A percentile compares a stretch with the other conserved stretches of the same genome.
phyloP scores from a whole-genome alignment of 164 flowering plant species.

The Malania oleifera region DNA sequence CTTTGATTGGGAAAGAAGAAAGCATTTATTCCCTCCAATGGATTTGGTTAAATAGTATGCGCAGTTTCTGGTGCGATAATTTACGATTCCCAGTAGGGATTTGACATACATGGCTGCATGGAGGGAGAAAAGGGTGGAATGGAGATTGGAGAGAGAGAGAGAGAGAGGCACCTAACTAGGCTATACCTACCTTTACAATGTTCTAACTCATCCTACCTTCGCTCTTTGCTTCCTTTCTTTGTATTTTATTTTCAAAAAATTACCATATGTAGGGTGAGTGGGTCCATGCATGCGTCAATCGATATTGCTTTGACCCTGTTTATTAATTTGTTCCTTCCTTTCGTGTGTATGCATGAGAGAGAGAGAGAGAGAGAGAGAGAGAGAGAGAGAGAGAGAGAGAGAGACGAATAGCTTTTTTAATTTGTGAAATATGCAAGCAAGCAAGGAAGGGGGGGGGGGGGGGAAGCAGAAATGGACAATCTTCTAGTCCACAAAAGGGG shows the following conservation, averaged over 20 bases:
- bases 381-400: too few species aligned
- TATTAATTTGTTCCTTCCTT: slow-evolving; percentile 14
- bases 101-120: slow-evolving; percentile 1
- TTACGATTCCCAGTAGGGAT: slow-evolving; percentile 1
- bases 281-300: slow-evolving; percentile 15
- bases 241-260: too few species aligned
- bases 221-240: slow-evolving; percentile 4
- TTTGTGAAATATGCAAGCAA: too few species aligned
- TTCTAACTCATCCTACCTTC: slow-evolving; percentile 24
- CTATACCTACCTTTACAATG: slow-evolving; percentile 23
- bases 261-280: too few species aligned
- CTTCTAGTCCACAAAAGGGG: slow-evolving; percentile 66
- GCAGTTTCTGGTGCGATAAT: background rate
- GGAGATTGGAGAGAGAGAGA: slow-evolving; percentile 15
- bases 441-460: too few species aligned
- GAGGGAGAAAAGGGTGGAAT: background rate
- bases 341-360: slow-evolving; percentile 14
- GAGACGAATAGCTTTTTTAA: too few species aligned
- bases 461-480: too few species aligned
- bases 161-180: background rate
- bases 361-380: too few species aligned
- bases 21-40: slow-evolving; percentile 49
- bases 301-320: slow-evolving; percentile 26
- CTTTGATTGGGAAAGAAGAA: slow-evolving; percentile 57
- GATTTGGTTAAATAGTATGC: slow-evolving; percentile 17